Evolutionary conservation across 495 filamentous ascomycete species (phyloP), one percentile per base, ranked within the genome.

Genomic region (Xylaria palmicola): DNA sequence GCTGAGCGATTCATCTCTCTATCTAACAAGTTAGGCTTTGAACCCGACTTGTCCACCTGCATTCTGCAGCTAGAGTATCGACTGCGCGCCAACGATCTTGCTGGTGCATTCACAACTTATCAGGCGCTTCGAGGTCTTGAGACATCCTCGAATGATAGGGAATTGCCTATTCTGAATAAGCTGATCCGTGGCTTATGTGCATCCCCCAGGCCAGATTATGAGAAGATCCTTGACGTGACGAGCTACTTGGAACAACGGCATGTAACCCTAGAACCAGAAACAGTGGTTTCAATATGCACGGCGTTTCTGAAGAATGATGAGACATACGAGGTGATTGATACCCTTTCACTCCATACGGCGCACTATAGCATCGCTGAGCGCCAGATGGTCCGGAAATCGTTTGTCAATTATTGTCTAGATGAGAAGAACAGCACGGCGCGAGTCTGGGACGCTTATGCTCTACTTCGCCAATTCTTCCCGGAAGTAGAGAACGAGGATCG

Each of bases 371-470:
- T 81, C 10, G 77, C 83, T 26, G 87, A 92, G 66, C 88, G 91
- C 54, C 73, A 73, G 17, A 65, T 75, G 41, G 81, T 97, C 8
- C 82, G 86, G 24, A 73, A 85, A 15, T 78, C 81, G 6, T 79
- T 98, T 17, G 74, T 88, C 10, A 68, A 82, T 2, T 91, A 88
- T 75, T 85, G 85, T 65, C 67, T 88, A 19, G 84, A 93, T 59
- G 75, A 65, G 24, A 70, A 70, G 4, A 86, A 85, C 63, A 85
- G 81, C 56, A 86, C 79, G 4, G 81, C 85, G 4, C 75, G 81
- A 60, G 81, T 83, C 3, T 98, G 93, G 94, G 88, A 92, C 57
- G 83, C 85, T 10, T 98, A 98, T 75, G 81, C 83, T 29, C 81
- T 97, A 13, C 69, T 94, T 26, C 85, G 85, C 29, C 77, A 88